Evolutionary conservation across 495 filamentous ascomycete species (phyloP), one percentile per base, ranked within the genome.

Genomic region (Pyronema domesticum): DNA sequence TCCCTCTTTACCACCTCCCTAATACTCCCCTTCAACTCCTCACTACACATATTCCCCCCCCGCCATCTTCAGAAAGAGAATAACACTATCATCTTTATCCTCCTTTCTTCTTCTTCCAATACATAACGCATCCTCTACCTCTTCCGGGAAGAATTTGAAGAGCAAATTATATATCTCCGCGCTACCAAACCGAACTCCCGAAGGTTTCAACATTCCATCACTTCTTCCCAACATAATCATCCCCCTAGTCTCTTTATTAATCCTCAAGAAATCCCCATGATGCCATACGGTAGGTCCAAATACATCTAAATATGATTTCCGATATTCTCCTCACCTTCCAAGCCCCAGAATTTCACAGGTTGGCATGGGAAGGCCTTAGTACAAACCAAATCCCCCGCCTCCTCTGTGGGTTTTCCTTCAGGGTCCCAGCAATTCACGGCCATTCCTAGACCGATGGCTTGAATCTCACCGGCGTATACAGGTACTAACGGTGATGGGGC

Each of bases 161-260:
- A 94, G 69, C n/a, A 94, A 70, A 60, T 93, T 94, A 67, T 95
- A 95, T 37, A 95, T 93, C 69, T 95, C 88, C 9, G 82, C 80
- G 14, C 75, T 80, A 5, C 85, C 85, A 62, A 89, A 89, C 0
- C 85, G 72, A 40, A 89, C 80, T 4, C 85, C 85, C 0, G 79
- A 75, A 0, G 85, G 85, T 58, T 89, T 89, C 14, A 89, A 69
- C 3, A 88, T 79, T 13, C 84, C 85, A 62, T 89, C 85, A 35
- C 77, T 79, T 14, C 85, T 76, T 4, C 85, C 85, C 0, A 94
- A 72, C 87, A 95, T 91, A 42, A 81, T 68, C 52, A 95, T 66
- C 0, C 87, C 88, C 9, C 85, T 81, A 0, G 85, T 89, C 14
- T 72, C 57, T 0, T 78, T 76, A 60, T 85, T 80, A 59, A 95